Base-by-base conservation (phyloP, 352 stramenopile genomes). In the Globisporangium yorkense region DNA sequence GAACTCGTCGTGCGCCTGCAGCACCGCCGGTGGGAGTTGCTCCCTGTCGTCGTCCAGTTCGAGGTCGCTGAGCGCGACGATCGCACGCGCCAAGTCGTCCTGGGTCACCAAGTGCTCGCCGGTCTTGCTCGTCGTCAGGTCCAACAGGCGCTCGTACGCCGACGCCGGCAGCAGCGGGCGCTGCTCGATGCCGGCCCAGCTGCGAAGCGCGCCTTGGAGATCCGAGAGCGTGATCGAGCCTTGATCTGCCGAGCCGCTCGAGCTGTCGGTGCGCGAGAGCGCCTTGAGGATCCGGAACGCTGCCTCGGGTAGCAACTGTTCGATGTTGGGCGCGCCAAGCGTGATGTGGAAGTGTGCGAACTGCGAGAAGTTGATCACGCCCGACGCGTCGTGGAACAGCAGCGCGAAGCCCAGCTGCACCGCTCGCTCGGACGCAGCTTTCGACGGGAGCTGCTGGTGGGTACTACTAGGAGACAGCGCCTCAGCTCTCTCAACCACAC, bases 281-380 rank as follows among this genome's bases (percentile, higher is more conserved):
- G 77, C 72, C 53, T 88, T 85, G 8, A 89, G 53, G 37, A 92
- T 75, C 3, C 85, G 85, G 51, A 92, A 94, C 24, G 81, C 72
- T 13, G 83, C 85, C 54, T 94, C 80, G 0, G 85, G 74, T 24
- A 92, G 66, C 18, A 92, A 56, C 43, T 92, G 85, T 40, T 92
- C 81, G 18, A 85, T 76, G 48, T 77, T 88, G 5, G 77, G 77
- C 40, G 79, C 70, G 5, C 76, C 75, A 4, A 93, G 63, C 12
- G 80, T 79, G 56, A 95, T 95, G 62, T 95, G 83, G 37, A 95
- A 95, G 59, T 95, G 81, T 21, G 83, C 85, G 69, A 95, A 93
- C 66, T 95, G 85, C 3, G 85, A 95, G 46, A 95, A 95, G 55
- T 93, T 95, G 35, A 92, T 74, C 5, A 93, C 71, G 2, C 80